Evolutionary conservation across 2,329 filamentous ascomycete species (phyloP), one percentile per base, ranked within the genome.

Genomic region (Hyphodiscus sp.): DNA sequence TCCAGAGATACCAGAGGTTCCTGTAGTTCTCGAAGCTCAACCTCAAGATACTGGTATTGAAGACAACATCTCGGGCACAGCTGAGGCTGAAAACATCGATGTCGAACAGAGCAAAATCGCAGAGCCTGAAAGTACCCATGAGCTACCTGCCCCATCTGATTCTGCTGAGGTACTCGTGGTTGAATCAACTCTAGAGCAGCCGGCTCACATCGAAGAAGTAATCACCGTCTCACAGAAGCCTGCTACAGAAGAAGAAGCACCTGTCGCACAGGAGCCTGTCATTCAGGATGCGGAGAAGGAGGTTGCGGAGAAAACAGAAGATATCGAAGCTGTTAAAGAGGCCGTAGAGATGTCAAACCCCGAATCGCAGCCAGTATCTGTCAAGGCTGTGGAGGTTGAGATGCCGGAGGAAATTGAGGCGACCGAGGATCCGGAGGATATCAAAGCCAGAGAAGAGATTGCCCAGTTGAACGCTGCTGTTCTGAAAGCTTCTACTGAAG

Each of bases 121-220:
- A 57, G 47, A 56, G 44, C 41, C 53, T 41, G 53, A 61, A 47
- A 54, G 61, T n/a, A 33, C 44, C 45, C 26, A 16, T 15, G 51
- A 51, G 15, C 45, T 49, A 11, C 48, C 33, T 10, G 2, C 11
- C 33, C 11, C 33, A 15, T 4, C 33, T 38, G 11, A 6, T n/a
- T 10, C 16, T 4, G 33, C 11, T 15, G 13, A 55, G 41, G 41
- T 41, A 29, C 42, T 30, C 13, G 47, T 38, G 2, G 23, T 29
- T 5, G 52, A 58, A 4, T 47, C 59, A 8, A 51, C 44, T 2
- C 53, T 58, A 10, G 57, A 62, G 10, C 53, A 63, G 8, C 51
- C 60, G 2, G 50, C 55, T 33, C 50, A 56, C 18, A 57, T 58
- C 8, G 56, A 63, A 41, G 59, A 59, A 20, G 59, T 60, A 26